Conservation (phyloP, 208 protist genomes). For the Histomonas meleagridis region DNA sequence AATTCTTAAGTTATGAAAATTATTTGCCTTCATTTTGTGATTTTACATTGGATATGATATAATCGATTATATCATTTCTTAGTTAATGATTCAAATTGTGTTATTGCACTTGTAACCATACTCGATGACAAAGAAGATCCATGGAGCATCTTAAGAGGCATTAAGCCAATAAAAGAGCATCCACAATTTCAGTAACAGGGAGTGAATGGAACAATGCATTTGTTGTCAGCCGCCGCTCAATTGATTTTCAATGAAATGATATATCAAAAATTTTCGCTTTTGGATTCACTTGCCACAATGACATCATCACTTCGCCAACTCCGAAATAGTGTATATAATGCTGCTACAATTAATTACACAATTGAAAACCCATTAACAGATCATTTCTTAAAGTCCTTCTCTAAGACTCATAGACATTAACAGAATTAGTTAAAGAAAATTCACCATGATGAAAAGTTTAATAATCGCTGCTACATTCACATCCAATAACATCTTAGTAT, state of each 20-base stretch:
- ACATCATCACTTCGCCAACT: not conserved
- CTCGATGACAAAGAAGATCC: not conserved
- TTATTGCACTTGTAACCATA: not conserved
- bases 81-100: not conserved
- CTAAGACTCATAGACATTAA: not conserved
- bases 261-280: not conserved
- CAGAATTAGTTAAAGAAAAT: not conserved
- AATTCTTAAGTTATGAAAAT: too few species aligned
- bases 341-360: not conserved
- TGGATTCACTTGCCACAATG: not conserved
- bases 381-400: not conserved
- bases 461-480: not conserved
- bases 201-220: not conserved
- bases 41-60: too few species aligned
- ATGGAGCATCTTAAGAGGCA: too few species aligned
- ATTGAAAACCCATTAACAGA: not conserved
- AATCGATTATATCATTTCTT: too few species aligned
- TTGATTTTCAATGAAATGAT: not conserved
- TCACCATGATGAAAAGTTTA: not conserved
- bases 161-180: too few species aligned
- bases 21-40: too few species aligned
- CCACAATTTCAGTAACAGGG: conserved; percentile 7
- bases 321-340: not conserved
- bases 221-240: not conserved
- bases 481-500: not conserved